Conservation (phyloP, 2,329 filamentous ascomycete genomes). For the Trichoderma simmonsii region DNA sequence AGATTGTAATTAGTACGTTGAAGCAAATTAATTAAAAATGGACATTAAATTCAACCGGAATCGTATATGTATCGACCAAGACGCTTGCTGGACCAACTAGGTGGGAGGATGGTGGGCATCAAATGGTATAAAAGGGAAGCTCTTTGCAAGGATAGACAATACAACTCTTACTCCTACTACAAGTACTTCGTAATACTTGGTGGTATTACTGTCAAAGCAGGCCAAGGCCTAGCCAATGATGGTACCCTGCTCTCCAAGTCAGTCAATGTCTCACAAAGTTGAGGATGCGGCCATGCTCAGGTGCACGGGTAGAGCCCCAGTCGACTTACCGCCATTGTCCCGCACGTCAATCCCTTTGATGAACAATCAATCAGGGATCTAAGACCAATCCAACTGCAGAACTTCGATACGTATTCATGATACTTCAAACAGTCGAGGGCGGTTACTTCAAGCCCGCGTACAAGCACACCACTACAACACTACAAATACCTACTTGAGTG, state of each 20-base stretch:
- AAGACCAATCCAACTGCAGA: neutral
- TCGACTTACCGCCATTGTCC: constrained; percentile 1
- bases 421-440: neutral
- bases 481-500: neutral
- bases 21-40: neutral
- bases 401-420: neutral
- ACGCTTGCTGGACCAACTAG: neutral
- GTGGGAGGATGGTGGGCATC: neutral
- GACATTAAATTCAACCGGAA: neutral
- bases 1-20: neutral
- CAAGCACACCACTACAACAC: neutral
- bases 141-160: neutral
- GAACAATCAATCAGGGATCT: neutral
- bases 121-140: neutral
- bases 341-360: neutral
- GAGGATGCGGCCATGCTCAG: neutral
- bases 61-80: neutral
- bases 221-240: neutral
- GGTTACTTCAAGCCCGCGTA: neutral
- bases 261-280: neutral
- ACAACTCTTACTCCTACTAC: neutral
- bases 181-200: neutral
- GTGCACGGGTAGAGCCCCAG: neutral
- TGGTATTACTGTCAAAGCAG: neutral
- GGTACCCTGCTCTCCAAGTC: neutral